Base-by-base conservation (phyloP, 345 rosid genomes). In the Orychophragmus violaceus region DNA sequence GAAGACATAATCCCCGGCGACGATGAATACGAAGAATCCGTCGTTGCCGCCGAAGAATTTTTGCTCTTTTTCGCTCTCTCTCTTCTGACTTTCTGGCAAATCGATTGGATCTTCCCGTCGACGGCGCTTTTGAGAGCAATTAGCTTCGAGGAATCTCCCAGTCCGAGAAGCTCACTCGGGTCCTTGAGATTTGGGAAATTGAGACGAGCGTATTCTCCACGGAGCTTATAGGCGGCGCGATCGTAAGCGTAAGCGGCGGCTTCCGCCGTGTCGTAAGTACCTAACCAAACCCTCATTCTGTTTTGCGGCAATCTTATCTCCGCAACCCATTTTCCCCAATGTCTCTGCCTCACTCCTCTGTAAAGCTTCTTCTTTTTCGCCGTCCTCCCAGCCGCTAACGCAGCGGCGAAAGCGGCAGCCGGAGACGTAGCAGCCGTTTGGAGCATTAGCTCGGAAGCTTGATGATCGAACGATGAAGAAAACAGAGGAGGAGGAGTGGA, bases 311-410 rank as follows among this genome's bases (percentile, higher is more conserved):
- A 79, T 66, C 99, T 79, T 54, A 94, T 90, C 75, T 94, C 99
- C 1, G 99, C 97, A 13, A 94, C 99, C 99, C 99, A 94, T 82
- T 90, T 94, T 2, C 99, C 99, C 97, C 97, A 87, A 51, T 88
- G 97, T 69, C 99, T 84, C 86, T 94, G 99, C 64, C 99, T 87
- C 70, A 94, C 99, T 69, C 99, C 99, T 67, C 97, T 81, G 88
- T 94, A 94, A 16, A 87, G 82, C 69, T 94, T 94, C 85, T 84
- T 86, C 86, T 72, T 90, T 59, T 62, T 62, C 60, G 19, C 17
- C 48, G 54, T 37, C 52, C 73, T 62, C 8, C 50, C 63, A 0
- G 72, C 72, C 10, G 61, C 76, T 21, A 74, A 66, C 6, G 68
- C 68, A 1, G 73, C 59, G 10, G 69, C 59, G 64, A 36, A 67